A percentile compares a stretch with the other conserved stretches of the same genome.
phyloP scores from a whole-genome alignment of 2,329 filamentous ascomycete genomes.

The Cadophora sp. region DNA sequence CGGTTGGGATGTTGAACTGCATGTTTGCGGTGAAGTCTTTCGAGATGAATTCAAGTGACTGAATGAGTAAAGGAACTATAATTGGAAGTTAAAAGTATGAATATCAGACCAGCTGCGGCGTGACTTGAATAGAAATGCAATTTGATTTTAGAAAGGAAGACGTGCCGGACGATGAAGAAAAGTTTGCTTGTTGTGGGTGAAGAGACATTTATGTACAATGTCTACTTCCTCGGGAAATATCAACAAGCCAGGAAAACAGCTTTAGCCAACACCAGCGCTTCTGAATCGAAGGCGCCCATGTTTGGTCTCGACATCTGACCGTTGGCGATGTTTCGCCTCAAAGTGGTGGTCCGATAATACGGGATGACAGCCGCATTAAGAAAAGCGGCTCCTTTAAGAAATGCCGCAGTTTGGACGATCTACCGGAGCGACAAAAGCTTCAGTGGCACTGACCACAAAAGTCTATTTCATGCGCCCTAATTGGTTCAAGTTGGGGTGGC shows the following conservation, averaged over 20 bases:
- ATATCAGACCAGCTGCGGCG: constrained; percentile 16
- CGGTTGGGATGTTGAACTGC: constrained; percentile 16
- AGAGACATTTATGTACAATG: background rate
- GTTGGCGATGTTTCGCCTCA: background rate
- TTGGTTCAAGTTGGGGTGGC: background rate
- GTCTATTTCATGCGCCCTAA: background rate
- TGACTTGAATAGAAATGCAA: background rate
- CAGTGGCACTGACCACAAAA: background rate
- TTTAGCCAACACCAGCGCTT: background rate
- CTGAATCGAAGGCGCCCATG: background rate
- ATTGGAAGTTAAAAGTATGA: background rate
- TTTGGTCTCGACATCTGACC: background rate
- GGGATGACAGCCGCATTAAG: background rate
- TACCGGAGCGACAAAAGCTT: background rate
- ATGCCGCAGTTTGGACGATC: background rate
- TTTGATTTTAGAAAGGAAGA: background rate
- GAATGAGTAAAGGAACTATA: background rate
- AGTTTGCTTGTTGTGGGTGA: background rate
- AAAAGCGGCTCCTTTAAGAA: background rate
- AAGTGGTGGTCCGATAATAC: background rate
- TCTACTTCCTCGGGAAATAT: background rate
- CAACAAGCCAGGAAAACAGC: background rate
- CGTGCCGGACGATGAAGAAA: constrained; percentile 21
- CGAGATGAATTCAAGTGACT: background rate
- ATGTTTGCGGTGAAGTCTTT: constrained; percentile 6